Percentiles rank a stretch among this genome's conserved stretches.
phyloP scores from a whole-genome alignment of 73 alveolate species.

The Paramecium biaurelia region DNA sequence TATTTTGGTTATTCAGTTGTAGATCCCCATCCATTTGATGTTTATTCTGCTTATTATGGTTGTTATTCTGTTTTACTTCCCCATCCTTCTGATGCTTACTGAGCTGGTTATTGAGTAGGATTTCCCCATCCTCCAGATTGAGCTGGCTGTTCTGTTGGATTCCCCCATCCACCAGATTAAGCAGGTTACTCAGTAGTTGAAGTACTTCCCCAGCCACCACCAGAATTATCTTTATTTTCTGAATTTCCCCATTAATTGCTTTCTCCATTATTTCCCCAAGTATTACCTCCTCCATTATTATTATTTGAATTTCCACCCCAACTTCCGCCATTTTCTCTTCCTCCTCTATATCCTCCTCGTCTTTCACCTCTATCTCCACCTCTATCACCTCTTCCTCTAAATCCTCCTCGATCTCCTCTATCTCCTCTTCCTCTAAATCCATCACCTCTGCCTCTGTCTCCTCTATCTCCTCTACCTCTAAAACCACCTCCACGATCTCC shows the following conservation, averaged over 20 bases:
- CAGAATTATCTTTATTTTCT: neutral
- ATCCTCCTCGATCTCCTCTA: neutral
- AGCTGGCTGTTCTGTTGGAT: neutral
- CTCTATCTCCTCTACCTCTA: neutral
- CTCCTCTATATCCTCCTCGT: constrained; percentile 10
- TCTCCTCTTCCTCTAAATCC: neutral
- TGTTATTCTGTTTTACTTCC: neutral
- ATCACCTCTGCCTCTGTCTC: neutral
- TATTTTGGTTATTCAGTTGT: neutral
- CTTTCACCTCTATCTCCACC: constrained; percentile 42
- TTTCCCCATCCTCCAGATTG: neutral
- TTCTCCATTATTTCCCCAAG: neutral
- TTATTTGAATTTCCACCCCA: neutral
- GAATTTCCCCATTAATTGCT: neutral
- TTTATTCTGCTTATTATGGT: neutral
- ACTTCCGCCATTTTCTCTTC: constrained; percentile 17
- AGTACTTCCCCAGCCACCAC: constrained; percentile 1
- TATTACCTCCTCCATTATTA: neutral
- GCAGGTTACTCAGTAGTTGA: neutral
- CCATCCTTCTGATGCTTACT: neutral
- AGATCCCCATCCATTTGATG: neutral
- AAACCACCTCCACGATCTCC: neutral
- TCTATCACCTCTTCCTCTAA: neutral
- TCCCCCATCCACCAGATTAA: neutral
- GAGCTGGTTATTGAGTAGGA: neutral